These are phyloP conservation scores for Solanum tarapatanum DNA, from an alignment of 257 asterid species.

Conservation along the genomic window DNA sequence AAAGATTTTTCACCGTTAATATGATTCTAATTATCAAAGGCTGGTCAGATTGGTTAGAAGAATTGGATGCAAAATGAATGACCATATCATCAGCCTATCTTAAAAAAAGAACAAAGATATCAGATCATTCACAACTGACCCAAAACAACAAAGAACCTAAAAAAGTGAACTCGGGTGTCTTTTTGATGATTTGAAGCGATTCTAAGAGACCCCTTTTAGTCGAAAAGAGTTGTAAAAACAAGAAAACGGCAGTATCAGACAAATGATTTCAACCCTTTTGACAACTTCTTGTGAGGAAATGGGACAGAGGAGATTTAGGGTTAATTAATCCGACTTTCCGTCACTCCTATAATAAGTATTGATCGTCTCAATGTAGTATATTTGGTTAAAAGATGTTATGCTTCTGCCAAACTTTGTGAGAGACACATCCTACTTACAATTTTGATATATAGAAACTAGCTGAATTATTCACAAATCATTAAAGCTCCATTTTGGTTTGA, in stretches of 20 bases:
- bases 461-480: background rate
- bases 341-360: background rate
- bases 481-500: background rate
- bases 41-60: conserved; percentile 81
- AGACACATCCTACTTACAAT: background rate
- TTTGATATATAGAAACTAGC: background rate
- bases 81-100: conserved; percentile 76
- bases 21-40: conserved; percentile 1
- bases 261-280: conserved; percentile 15
- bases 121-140: background rate
- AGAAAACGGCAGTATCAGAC: background rate
- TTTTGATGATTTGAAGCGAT: background rate
- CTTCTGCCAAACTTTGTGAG: background rate
- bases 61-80: conserved; percentile 64
- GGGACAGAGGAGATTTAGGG: background rate
- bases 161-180: background rate
- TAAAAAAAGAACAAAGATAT: background rate
- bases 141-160: background rate
- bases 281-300: background rate
- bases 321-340: background rate
- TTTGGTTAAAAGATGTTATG: background rate
- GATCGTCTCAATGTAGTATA: background rate
- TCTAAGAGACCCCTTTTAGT: background rate
- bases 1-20: background rate
- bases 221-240: background rate